Percentiles rank a stretch among this genome's conserved stretches.
phyloP scores from a whole-genome alignment of 257 asterid genomes.

The Leonotis leonurus region DNA sequence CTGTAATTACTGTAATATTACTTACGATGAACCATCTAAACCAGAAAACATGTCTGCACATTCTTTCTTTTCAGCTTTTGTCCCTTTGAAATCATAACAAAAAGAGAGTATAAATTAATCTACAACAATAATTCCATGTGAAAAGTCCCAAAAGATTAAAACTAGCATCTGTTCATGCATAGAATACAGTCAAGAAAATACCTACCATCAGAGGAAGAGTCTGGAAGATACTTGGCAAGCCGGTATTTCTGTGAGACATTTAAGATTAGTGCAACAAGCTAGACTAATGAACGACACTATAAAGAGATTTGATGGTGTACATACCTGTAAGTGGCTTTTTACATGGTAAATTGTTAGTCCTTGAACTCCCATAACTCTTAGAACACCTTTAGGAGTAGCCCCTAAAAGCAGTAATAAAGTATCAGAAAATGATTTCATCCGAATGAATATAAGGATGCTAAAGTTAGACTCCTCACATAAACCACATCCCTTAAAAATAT shows the following conservation, averaged over 20 bases:
- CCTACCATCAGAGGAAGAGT: slow-evolving; percentile 84
- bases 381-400: slow-evolving; percentile 99
- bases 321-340: slow-evolving; percentile 95
- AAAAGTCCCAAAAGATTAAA: background rate
- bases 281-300: slow-evolving; percentile 3
- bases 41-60: slow-evolving; percentile 62
- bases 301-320: slow-evolving; percentile 1
- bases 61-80: slow-evolving; percentile 69
- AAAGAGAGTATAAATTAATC: slow-evolving; percentile 4
- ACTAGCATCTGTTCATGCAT: background rate
- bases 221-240: slow-evolving; percentile 96
- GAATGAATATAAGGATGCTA: background rate
- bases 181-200: slow-evolving; percentile 11
- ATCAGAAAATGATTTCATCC: background rate
- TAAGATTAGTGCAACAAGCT: slow-evolving; percentile 8
- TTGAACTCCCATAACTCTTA: slow-evolving; percentile 96
- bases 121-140: background rate
- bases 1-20: slow-evolving; percentile 10
- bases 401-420: slow-evolving; percentile 38
- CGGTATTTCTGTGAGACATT: slow-evolving; percentile 66
- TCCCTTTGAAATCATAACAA: slow-evolving; percentile 35
- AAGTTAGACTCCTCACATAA: background rate
- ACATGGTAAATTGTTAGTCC: slow-evolving; percentile 96
- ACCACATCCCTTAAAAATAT: background rate
- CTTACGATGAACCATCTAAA: slow-evolving; percentile 87